Evolutionary conservation across 306 rosid species (phyloP), one percentile per base, ranked within the genome.

Genomic region (Quercus glauca): DNA sequence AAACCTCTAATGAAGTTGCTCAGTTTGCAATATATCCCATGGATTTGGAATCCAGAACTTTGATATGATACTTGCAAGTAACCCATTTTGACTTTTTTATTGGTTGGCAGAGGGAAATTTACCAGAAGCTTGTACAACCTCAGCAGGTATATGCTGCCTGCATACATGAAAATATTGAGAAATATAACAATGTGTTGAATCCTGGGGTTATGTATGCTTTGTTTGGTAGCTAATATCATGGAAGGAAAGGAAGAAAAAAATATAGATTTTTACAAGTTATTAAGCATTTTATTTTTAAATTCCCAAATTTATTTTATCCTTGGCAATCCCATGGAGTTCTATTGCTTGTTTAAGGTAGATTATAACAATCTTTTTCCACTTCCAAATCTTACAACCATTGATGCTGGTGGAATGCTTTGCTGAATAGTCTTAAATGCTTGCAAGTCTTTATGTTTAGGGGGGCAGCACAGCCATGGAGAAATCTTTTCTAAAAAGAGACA

Each of bases 401-500:
- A 25, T 60, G 37, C 69, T 61, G 20, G 19, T 4, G 69, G 19
- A 61, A 25, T 26, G 18, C 69, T 61, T 61, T 14, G 37, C 69
- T 67, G 18, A 23, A 25, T 67, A 19, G 51, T 67, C 33, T 33
- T 33, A 67, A 33, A 33, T 56, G 5, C 57, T 37, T 73, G 45
- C 67, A 35, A 49, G 43, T 45, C 59, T 23, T 72, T 84, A 72
- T 78, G 45, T 75, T 88, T 83, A 88, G 97, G 85, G 70, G 78
- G 72, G 76, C 80, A 71, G 78, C 41, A 37, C 73, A 21, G 26
- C 61, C 81, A 60, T 65, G 83, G 90, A 80, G 83, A 86, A 4
- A 51, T 85, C 68, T 94, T 94, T 73, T 33, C 71, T 67, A 86
- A 80, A 78, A 94, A 92, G 89, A 87, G 98, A 83, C 86, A 81